Percentiles rank a stretch among this genome's conserved stretches.
phyloP scores from a whole-genome alignment of 257 asterid genomes.

The Solanum tarapatanum region DNA sequence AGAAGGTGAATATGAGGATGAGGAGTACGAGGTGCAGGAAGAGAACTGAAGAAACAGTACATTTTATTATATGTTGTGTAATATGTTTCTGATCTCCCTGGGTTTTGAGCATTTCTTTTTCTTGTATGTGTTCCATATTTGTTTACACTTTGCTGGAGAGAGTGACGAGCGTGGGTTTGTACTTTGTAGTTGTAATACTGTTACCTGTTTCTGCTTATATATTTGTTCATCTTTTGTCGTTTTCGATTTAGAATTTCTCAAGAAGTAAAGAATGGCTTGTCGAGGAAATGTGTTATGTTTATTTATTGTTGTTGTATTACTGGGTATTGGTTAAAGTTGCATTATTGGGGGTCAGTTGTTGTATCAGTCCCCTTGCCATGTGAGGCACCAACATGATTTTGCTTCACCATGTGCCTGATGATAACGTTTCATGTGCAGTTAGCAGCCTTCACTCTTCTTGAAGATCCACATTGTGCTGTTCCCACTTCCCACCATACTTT shows the following conservation, averaged over 20 bases:
- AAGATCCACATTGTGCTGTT: not conserved
- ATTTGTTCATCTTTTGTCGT: not conserved
- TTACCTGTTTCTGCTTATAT: not conserved
- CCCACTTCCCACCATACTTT: not conserved
- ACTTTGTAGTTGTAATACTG: not conserved
- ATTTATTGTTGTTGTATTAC: not conserved
- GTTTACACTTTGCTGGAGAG: not conserved
- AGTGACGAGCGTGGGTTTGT: not conserved
- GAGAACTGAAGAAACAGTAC: not conserved
- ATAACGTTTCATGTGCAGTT: not conserved
- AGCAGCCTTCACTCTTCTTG: not conserved
- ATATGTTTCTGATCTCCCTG: not conserved
- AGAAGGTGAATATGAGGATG: conserved; percentile 61
- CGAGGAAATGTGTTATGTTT: not conserved
- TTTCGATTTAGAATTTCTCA: not conserved
- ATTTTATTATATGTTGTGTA: not conserved
- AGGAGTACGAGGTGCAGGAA: conserved; percentile 27
- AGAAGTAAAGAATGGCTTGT: not conserved
- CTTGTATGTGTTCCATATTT: not conserved
- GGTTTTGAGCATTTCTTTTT: not conserved
- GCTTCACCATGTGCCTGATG: not conserved
- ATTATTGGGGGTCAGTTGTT: not conserved
- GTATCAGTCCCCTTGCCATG: not conserved
- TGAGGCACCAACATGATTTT: not conserved
- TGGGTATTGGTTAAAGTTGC: not conserved